These are phyloP conservation scores for Lasiodiplodia citricola DNA, from an alignment of 2,329 filamentous ascomycete species.

Conservation along the genomic window DNA sequence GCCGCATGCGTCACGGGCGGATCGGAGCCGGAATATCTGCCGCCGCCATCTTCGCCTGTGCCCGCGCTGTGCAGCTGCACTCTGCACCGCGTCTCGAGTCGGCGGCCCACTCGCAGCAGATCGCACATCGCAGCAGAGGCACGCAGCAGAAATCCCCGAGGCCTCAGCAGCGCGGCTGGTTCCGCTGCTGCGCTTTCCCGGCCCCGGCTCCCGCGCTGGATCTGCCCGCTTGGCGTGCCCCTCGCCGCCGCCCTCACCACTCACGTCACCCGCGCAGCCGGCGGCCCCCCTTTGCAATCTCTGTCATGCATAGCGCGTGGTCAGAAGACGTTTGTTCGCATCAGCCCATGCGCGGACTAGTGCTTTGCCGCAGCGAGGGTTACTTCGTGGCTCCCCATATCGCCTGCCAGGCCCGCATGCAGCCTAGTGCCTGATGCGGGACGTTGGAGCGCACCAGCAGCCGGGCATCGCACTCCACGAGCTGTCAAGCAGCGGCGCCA, in stretches of 20 bases:
- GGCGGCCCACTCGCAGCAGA: conserved; percentile 13
- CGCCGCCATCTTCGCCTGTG: background rate
- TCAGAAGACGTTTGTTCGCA: conserved; percentile 27
- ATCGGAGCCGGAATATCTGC: conserved; percentile 20
- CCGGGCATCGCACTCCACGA: conserved; percentile 25
- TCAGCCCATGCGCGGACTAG: conserved; percentile 25
- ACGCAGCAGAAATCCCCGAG: conserved; percentile 26
- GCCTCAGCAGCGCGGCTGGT: conserved; percentile 17
- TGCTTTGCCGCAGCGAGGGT: conserved; percentile 27
- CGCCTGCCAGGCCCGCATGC: conserved; percentile 22
- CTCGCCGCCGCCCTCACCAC: conserved; percentile 2
- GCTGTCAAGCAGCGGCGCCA: conserved; percentile 26
- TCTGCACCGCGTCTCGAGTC: conserved; percentile 19
- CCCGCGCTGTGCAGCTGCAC: conserved; percentile 15
- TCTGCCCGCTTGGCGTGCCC: conserved; percentile 17
- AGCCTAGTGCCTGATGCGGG: conserved; percentile 30
- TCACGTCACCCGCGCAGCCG: conserved; percentile 22
- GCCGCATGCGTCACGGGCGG: conserved; percentile 15
- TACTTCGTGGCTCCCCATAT: conserved; percentile 26
- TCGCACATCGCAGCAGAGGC: conserved; percentile 24
- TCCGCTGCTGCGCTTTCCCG: conserved; percentile 10
- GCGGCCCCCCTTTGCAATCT: conserved; percentile 22
- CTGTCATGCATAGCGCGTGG: conserved; percentile 24
- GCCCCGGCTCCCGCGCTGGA: conserved; percentile 16
- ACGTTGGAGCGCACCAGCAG: conserved; percentile 26